Evolutionary conservation across 1,139 yeast genomes (phyloP), one percentile per base, ranked within the genome.

Genomic region (Zygosaccharomyces pseudobailii): DNA sequence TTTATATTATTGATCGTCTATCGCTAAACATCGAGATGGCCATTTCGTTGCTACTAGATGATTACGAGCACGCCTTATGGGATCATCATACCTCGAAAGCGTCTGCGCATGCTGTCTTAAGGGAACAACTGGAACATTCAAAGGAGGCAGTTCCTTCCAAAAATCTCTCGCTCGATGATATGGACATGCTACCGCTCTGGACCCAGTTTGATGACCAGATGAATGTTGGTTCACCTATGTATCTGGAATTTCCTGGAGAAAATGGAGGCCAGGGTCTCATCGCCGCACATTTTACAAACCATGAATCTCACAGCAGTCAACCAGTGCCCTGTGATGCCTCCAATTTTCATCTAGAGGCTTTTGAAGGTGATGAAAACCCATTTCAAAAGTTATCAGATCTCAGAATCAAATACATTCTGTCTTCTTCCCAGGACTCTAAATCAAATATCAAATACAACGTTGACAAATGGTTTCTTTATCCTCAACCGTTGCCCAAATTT

Each of bases 401-500:
- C 19, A 45, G 66, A 37, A 42, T 37, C 7, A 55, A 53, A 38
- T 63, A 60, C 41, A 48, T 62, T 6, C 42, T 40, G 20, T 47
- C 50, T 1, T 61, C 66, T 7, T 50, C 52, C 19, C 67, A 63
- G 42, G 61, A 61, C 50, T 45, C 48, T 10, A 42, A 33, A 8
- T 55, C 62, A 1, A 61, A 62, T 43, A 41, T 51, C 25, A 61
- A 60, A 35, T 41, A 59, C 39, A 55, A 62, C 44, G 25, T 54
- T n/a, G 48, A 53, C 6, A 52, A 52, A 23, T 60, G 65, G 62
- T 51, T 63, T 13, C 47, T 61, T 1, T 63, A 63, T 42, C 67
- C 67, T 1, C 56, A 57, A 40, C 66, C 67, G 4, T 36, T 63
- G 33, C 66, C 67, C 4, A 63, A 63, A 46, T 62, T 59, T 43